Evolutionary conservation across 2,329 filamentous ascomycete species (phyloP).

Genomic region (Simplicillium aogashimaense): DNA sequence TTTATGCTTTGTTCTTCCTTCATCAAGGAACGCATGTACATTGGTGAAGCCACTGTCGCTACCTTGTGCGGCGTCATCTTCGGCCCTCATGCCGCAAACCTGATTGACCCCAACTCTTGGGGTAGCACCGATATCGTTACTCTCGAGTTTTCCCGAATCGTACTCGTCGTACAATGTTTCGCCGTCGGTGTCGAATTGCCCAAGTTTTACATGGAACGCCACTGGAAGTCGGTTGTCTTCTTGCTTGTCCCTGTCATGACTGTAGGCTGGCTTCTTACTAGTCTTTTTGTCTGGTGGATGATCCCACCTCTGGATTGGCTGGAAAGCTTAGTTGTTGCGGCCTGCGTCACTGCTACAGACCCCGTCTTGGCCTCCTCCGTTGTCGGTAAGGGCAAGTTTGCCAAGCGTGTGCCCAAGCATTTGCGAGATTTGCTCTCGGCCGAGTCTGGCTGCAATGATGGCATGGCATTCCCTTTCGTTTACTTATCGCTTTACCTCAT

Average conservation of each 20-base stretch:
- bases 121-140: conserved; percentile 79
- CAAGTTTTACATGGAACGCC: conserved; percentile 92
- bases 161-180: conserved; percentile 87
- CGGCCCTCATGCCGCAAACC: conserved; percentile 71
- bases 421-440: conserved; percentile 88
- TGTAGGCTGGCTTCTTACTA: conserved; percentile 87
- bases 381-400: conserved; percentile 97
- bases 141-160: conserved; percentile 80
- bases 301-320: conserved; percentile 72
- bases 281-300: conserved; percentile 92
- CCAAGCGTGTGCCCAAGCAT: conserved; percentile 95
- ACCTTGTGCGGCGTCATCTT: conserved; percentile 84
- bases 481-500: conserved; percentile 89
- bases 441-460: conserved; percentile 97
- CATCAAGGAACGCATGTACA: conserved; percentile 97
- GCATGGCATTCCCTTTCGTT: conserved; percentile 98
- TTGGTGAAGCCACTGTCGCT: conserved; percentile 93
- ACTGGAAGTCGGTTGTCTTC: conserved; percentile 87
- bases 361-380: conserved; percentile 95
- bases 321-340: conserved; percentile 76
- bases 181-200: conserved; percentile 85
- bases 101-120: conserved; percentile 70
- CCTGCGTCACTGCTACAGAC: conserved; percentile 95
- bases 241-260: conserved; percentile 95
- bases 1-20: conserved; percentile 98